Conservation (phyloP, 768 basidiomycete genomes). For the Naganishia kalamii region DNA sequence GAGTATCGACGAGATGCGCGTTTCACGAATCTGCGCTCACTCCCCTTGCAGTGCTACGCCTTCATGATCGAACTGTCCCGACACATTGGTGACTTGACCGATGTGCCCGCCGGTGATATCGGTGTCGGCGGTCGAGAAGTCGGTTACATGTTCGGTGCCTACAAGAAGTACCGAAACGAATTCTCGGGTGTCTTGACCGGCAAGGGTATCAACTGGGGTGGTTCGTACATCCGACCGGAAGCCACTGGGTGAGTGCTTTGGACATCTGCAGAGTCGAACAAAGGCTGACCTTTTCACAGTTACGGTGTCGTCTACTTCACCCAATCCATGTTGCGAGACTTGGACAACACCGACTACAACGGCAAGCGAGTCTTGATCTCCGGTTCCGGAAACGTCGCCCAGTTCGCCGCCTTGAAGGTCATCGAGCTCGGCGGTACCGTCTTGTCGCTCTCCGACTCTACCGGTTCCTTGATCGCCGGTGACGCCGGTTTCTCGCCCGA, state of each 20-base stretch:
- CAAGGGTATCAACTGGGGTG: constrained; percentile 65
- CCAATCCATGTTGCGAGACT: constrained; percentile 59
- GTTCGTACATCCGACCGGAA: constrained; percentile 67
- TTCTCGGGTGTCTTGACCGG: constrained; percentile 65
- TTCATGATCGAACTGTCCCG: constrained; percentile 71
- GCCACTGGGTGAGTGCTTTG: constrained; percentile 52
- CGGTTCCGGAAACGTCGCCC: constrained; percentile 68
- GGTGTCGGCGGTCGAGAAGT: constrained; percentile 71
- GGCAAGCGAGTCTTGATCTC: constrained; percentile 50
- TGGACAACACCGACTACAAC: constrained; percentile 55
- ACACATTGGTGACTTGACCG: constrained; percentile 67
- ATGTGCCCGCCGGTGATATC: constrained; percentile 63
- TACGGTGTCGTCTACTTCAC: constrained; percentile 74
- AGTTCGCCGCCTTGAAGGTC: constrained; percentile 67
- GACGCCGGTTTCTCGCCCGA: constrained; percentile 57
- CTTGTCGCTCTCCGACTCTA: constrained; percentile 67
- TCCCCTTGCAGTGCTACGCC: constrained; percentile 44
- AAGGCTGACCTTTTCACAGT: background rate
- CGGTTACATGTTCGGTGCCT: constrained; percentile 69
- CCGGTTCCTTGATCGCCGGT: constrained; percentile 58
- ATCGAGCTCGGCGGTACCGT: constrained; percentile 69
- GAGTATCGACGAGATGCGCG: constrained; percentile 26
- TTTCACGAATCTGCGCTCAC: background rate
- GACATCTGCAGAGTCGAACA: background rate
- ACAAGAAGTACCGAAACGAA: constrained; percentile 68